A percentile compares a stretch with the other conserved stretches of the same genome.
These are phyloP conservation scores for Chaetomiaceae sp. DNA, from an alignment of 2,329 filamentous ascomycete species.

Conservation along the genomic window DNA sequence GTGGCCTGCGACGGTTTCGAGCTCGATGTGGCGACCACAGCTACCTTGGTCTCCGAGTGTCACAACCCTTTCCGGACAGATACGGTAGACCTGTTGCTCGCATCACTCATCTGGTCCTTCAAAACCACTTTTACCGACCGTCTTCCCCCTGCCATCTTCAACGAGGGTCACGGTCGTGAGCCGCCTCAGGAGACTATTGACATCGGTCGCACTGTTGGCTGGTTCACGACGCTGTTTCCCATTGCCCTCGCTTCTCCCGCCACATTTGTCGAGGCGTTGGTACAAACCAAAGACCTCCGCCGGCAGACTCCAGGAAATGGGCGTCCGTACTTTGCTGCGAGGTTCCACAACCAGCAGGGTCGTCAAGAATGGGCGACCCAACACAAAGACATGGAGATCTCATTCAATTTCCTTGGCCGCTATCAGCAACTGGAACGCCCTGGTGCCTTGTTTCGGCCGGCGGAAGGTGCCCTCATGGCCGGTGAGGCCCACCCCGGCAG, in stretches of 20 bases:
- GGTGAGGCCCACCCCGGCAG: constrained; percentile 20
- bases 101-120: constrained; percentile 34
- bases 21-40: constrained; percentile 30
- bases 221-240: constrained; percentile 42
- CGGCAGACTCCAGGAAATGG: constrained; percentile 34
- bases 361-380: constrained; percentile 19
- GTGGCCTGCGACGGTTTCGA: constrained; percentile 35
- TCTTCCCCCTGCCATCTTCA: constrained; percentile 34
- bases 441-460: constrained; percentile 30
- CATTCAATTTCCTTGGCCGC: constrained; percentile 46
- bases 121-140: constrained; percentile 32
- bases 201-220: constrained; percentile 39
- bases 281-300: constrained; percentile 33
- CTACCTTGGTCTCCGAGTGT: constrained; percentile 25
- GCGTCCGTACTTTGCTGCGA: constrained; percentile 35
- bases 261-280: constrained; percentile 16
- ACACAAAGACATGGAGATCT: constrained; percentile 40
- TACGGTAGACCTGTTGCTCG: constrained; percentile 37
- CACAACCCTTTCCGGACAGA: constrained; percentile 33
- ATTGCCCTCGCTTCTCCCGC: constrained; percentile 19
- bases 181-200: constrained; percentile 30
- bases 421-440: constrained; percentile 41
- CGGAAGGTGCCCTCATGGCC: constrained; percentile 20
- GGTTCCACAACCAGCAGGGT: constrained; percentile 30
- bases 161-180: constrained; percentile 41